Evolutionary conservation across 1,284 basidiomycete genomes (phyloP).

Genomic region (Leccinum angustisporum): DNA sequence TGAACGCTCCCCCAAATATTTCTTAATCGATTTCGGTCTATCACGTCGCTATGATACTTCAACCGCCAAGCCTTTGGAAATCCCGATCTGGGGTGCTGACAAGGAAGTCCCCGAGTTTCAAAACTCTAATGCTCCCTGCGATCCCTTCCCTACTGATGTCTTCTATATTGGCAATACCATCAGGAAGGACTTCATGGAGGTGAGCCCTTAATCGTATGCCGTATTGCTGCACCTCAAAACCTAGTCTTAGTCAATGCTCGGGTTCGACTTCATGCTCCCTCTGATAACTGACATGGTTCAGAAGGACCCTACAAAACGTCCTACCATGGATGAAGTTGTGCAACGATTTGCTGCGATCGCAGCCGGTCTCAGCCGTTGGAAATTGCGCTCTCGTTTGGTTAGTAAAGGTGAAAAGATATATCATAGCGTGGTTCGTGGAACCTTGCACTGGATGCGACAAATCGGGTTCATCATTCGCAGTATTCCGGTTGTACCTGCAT

Average conservation of each 20-base stretch:
- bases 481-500: slow-evolving; percentile 13
- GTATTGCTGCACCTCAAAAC: neutral
- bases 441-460: slow-evolving; percentile 20
- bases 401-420: slow-evolving; percentile 5
- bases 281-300: slow-evolving; percentile 21
- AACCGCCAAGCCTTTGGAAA: slow-evolving; percentile 17
- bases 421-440: neutral
- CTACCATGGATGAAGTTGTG: slow-evolving; percentile 20
- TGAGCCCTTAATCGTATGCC: slow-evolving; percentile 4
- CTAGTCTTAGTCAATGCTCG: slow-evolving; percentile 2
- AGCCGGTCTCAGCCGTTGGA: slow-evolving; percentile 9
- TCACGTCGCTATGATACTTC: slow-evolving; percentile 30
- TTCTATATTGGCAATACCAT: slow-evolving; percentile 39
- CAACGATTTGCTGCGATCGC: slow-evolving; percentile 6
- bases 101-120: slow-evolving; percentile 27
- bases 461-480: slow-evolving; percentile 8
- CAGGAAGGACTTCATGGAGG: slow-evolving; percentile 29
- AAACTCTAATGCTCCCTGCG: slow-evolving; percentile 19
- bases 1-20: slow-evolving; percentile 33
- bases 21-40: slow-evolving; percentile 42
- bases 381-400: slow-evolving; percentile 21
- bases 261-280: slow-evolving; percentile 20
- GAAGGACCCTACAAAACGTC: slow-evolving; percentile 20
- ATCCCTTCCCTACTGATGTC: slow-evolving; percentile 40
- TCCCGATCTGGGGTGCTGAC: slow-evolving; percentile 24